A percentile compares a stretch with the other conserved stretches of the same genome.
Conservation (phyloP, 352 stramenopile genomes). For the Nothophytophthora sp. region DNA sequence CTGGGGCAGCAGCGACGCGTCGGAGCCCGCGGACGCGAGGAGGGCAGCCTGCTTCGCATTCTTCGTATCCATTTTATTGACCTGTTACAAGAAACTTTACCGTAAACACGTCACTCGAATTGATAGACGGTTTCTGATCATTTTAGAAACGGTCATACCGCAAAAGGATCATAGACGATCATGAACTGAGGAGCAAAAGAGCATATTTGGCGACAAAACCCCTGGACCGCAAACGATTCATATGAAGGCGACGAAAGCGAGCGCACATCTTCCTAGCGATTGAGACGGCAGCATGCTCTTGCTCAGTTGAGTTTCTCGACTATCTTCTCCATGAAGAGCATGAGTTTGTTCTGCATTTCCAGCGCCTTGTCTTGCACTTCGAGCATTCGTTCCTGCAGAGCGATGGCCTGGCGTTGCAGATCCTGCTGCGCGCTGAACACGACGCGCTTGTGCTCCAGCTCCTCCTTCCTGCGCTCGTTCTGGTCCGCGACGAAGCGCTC, state of each 20-base stretch:
- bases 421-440: constrained; percentile 16
- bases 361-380: constrained; percentile 30
- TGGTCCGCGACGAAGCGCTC: constrained; percentile 17
- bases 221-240: no score
- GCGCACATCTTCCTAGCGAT: no score
- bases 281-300: no score
- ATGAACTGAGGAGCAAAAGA: no score
- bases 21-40: constrained; percentile 10
- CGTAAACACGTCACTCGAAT: no score
- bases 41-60: no score
- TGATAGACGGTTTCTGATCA: no score
- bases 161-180: no score
- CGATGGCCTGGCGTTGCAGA: constrained; percentile 18
- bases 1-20: constrained; percentile 16
- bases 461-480: constrained; percentile 9
- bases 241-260: no score
- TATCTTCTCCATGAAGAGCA: constrained; percentile 27
- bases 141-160: no score
- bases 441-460: constrained; percentile 8
- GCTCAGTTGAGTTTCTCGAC: constrained; percentile 27
- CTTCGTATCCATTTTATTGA: no score
- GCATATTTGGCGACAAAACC: no score
- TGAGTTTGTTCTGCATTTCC: constrained; percentile 24
- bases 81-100: constrained; percentile 8
- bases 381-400: constrained; percentile 20